Conservation (phyloP, 148 eudicot species). For the Amaranthus hypochondriacus region DNA sequence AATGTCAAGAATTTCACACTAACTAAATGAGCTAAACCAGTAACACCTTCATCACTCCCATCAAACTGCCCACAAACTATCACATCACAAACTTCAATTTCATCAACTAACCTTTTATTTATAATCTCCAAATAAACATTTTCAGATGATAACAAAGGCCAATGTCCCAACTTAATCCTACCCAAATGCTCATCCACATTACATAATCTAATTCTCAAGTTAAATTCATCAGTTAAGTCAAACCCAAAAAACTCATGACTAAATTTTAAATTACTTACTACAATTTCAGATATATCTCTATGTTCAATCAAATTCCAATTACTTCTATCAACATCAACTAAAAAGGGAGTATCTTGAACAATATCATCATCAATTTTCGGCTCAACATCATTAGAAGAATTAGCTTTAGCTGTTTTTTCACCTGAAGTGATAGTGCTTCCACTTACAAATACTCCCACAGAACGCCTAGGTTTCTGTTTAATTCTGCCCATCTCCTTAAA, state of each 20-base stretch:
- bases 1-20: slow-evolving; percentile 59
- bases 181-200: slow-evolving; percentile 44
- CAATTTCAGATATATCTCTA: slow-evolving; percentile 74
- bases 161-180: slow-evolving; percentile 58
- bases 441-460: slow-evolving; percentile 36
- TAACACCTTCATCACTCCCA: slow-evolving; percentile 73
- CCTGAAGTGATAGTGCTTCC: slow-evolving; percentile 17
- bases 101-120: slow-evolving; percentile 30
- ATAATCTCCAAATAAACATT: slow-evolving; percentile 51
- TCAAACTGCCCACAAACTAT: slow-evolving; percentile 66
- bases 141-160: slow-evolving; percentile 59
- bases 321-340: slow-evolving; percentile 48
- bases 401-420: slow-evolving; percentile 24
- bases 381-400: slow-evolving; percentile 12
- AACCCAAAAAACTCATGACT: slow-evolving; percentile 39
- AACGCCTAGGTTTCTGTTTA: slow-evolving; percentile 60
- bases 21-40: slow-evolving; percentile 70
- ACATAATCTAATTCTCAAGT: slow-evolving; percentile 52
- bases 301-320: slow-evolving; percentile 32
- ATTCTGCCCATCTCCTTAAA: slow-evolving; percentile 55
- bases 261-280: slow-evolving; percentile 49
- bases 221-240: slow-evolving; percentile 40
- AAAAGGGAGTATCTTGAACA: slow-evolving; percentile 35
- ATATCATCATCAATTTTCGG: slow-evolving; percentile 14
- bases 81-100: slow-evolving; percentile 36